Base-by-base conservation (phyloP, 176 grass and related monocot species). In the Carex pumila region DNA sequence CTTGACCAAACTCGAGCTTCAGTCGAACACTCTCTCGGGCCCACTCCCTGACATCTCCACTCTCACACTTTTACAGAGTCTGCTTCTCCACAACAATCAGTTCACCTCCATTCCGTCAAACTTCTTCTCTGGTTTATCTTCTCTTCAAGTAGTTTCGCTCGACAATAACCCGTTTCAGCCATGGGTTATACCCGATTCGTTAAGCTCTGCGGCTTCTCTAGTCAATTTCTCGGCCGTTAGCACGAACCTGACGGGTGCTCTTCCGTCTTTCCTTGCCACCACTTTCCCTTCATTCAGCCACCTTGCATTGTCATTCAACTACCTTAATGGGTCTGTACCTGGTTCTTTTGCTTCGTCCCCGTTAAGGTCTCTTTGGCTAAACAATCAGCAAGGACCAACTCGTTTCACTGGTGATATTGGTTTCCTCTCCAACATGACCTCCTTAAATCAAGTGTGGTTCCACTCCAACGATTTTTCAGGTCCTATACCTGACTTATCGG, bases 401-500 rank as follows among this genome's bases (percentile, higher is more conserved):
- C 22, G 61, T 3, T 50, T 92, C 21, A 57, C 55, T 1, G 71
- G 83, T 2, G 2, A 12, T 6, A 81, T 92, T 15, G n/a, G 62
- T 0, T 85, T 87, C 71, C 3, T 90, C 18, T 65, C 64, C 21
- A 90, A 88, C 54, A 72, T 88, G 47, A 82, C 71, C 0, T 15
- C 50, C 2, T 69, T 88, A 13, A 17, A 85, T 18, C 50, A 53
- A 34, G 61, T 89, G 0, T 79, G 60, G 34, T 21, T 92, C 12
- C 77, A 89, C 60, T 71, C 61, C 1, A 83, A 92, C 41, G 50
- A 68, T 18, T 92, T 92, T 65, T 85, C 69, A 0, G 90, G 85
- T 0, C 79, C 79, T 17, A 13, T 90, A 22, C 87, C 85, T 0
- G 70, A 92, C 56, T 57, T 92, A 8, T 86, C 79, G 0, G 31